phyloP scores from a whole-genome alignment of 805 yeast genomes.

The Tetrapisispora iriomotensis region DNA sequence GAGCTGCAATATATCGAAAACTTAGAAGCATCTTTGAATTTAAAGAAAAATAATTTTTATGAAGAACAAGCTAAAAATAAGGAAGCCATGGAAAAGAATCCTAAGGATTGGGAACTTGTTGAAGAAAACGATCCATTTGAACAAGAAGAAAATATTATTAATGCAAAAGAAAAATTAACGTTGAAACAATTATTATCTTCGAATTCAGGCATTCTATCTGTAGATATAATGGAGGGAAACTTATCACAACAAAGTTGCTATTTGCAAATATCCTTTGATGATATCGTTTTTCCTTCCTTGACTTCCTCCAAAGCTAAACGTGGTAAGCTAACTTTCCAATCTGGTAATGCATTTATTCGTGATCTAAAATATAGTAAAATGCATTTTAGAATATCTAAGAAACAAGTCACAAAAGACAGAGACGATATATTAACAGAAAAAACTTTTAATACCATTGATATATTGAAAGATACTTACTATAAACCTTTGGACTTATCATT shows the following conservation, averaged over 20 bases:
- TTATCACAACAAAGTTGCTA: slow-evolving; percentile 40
- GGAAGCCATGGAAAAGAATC: slow-evolving; percentile 43
- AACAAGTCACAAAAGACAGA: slow-evolving; percentile 36
- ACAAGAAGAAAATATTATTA: slow-evolving; percentile 21
- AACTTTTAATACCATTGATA: slow-evolving; percentile 40
- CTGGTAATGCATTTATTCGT: slow-evolving; percentile 55
- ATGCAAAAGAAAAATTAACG: slow-evolving; percentile 36
- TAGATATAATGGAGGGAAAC: slow-evolving; percentile 43
- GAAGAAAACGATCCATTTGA: slow-evolving; percentile 37
- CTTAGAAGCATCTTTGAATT: slow-evolving; percentile 32
- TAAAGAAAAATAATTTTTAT: slow-evolving; percentile 30
- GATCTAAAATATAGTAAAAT: slow-evolving; percentile 55
- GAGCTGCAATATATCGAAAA: slow-evolving; percentile 42
- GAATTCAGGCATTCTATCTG: slow-evolving; percentile 53
- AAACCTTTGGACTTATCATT: slow-evolving; percentile 39
- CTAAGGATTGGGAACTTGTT: slow-evolving; percentile 58
- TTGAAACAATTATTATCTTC: slow-evolving; percentile 41
- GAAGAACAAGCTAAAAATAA: slow-evolving; percentile 41
- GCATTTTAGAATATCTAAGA: slow-evolving; percentile 48
- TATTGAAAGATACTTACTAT: slow-evolving; percentile 41
- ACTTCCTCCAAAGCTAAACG: slow-evolving; percentile 41
- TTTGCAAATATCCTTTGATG: slow-evolving; percentile 58
- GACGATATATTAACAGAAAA: slow-evolving; percentile 45
- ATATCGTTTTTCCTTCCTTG: slow-evolving; percentile 48
- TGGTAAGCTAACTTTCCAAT: slow-evolving; percentile 37